These are phyloP conservation scores for Phytophthora vignae DNA, from an alignment of 352 stramenopile species.

Conservation along the genomic window DNA sequence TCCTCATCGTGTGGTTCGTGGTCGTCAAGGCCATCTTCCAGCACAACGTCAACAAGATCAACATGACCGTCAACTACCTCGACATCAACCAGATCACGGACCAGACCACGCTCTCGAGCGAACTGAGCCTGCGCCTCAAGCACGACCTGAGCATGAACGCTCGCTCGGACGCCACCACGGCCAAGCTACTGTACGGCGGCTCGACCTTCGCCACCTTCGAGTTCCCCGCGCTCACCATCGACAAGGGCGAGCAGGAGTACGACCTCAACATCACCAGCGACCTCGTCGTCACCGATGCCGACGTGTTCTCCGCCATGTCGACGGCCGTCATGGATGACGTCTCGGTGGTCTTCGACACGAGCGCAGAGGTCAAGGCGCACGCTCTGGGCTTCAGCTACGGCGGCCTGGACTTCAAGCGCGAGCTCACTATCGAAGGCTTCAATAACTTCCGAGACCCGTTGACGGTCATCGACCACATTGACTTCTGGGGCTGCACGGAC, in stretches of 20 bases:
- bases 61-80: constrained; percentile 70
- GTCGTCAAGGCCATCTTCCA: constrained; percentile 69
- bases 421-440: constrained; percentile 55
- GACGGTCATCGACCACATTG: constrained; percentile 66
- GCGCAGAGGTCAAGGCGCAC: constrained; percentile 52
- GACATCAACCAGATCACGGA: constrained; percentile 65
- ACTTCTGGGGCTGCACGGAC: constrained; percentile 51
- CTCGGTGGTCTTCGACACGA: constrained; percentile 52
- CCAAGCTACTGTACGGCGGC: constrained; percentile 51
- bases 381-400: constrained; percentile 61
- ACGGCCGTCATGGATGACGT: constrained; percentile 47
- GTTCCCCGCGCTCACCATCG: constrained; percentile 58
- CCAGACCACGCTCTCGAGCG: constrained; percentile 48
- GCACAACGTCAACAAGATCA: constrained; percentile 63
- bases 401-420: constrained; percentile 64
- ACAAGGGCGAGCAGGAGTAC: constrained; percentile 45
- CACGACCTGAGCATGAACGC: constrained; percentile 56
- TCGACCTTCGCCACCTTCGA: constrained; percentile 55
- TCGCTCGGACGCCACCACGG: constrained; percentile 52
- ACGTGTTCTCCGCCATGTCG: constrained; percentile 58
- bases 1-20: constrained; percentile 66
- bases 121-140: constrained; percentile 60
- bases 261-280: constrained; percentile 44
- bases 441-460: constrained; percentile 63
- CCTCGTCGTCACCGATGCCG: constrained; percentile 48